Base-by-base conservation (phyloP, 768 basidiomycete species). In the Tricholomella constricta region DNA sequence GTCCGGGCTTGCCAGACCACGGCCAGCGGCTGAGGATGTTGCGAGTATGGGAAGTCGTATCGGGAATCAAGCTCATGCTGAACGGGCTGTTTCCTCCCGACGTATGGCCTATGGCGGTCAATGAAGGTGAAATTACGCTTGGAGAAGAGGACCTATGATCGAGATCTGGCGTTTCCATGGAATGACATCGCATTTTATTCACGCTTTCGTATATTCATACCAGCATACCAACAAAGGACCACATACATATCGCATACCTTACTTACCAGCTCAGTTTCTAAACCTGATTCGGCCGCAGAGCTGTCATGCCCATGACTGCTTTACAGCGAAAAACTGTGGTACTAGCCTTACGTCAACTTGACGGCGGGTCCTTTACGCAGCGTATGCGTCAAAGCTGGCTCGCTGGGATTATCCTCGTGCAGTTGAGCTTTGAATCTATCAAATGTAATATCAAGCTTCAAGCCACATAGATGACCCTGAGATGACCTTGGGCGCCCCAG, bases 1-100 rank as follows among this genome's bases (percentile, higher is more conserved):
- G 22, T 54, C 52, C 19, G 56, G 59, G 17, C 22, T 52, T 31
- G 50, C 10, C 11, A 58, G 57, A 42, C 45, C 55, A 38, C 53
- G 51, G 11, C 19, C 55, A 25, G 45, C 25, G 6, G 34, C 37
- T 23, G 52, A 45, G 19, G 19, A 38, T 26, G 46, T 23, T 22
- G 23, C 26, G 14, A 42, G 35, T 22, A 48, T 22, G 5, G 54
- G 42, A 26, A 40, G 45, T 17, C 45, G 25, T 34, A 20, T 25
- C 36, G 23, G 44, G 45, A n/a, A n/a, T 8, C 52, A 43, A 41
- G 50, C 48, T 27, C 45, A 38, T 36, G 36, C 37, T 7, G 45
- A 29, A 31, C 50, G 34, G 43, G 34, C 50, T 15, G 14, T 44
- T 35, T 32, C 43, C 41, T n/a, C 43, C 22, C 62, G 57, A 37